phyloP scores from a whole-genome alignment of 2,329 filamentous ascomycete species.

The Spiromastix sp. region DNA sequence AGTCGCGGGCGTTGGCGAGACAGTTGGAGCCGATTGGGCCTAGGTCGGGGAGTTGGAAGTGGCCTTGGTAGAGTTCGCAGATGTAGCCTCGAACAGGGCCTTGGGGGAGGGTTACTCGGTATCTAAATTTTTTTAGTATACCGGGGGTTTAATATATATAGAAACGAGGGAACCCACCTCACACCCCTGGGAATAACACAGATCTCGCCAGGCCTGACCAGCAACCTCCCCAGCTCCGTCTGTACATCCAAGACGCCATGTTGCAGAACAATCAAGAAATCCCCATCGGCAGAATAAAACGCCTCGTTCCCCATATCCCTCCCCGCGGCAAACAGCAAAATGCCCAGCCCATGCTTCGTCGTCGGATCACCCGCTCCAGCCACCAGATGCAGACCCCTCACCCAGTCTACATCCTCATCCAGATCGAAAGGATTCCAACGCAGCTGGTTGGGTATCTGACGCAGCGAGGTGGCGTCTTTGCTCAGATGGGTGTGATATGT shows the following conservation, averaged over 20 bases:
- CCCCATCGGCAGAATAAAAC: conserved; percentile 77
- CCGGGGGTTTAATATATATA: background rate
- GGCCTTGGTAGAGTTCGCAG: conserved; percentile 62
- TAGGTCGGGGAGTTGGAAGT: conserved; percentile 61
- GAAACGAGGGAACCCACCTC: conserved; percentile 28
- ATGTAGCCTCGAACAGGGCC: conserved; percentile 62
- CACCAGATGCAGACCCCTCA: conserved; percentile 59
- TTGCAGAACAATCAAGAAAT: conserved; percentile 66
- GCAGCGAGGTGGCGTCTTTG: conserved; percentile 39
- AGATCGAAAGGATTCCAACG: conserved; percentile 72
- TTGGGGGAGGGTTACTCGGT: conserved; percentile 56
- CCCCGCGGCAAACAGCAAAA: conserved; percentile 70
- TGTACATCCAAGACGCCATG: conserved; percentile 64
- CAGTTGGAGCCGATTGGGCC: conserved; percentile 65
- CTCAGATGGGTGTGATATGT: conserved; percentile 37
- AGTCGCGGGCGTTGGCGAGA: conserved; percentile 66
- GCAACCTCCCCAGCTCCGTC: conserved; percentile 64
- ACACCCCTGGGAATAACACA: conserved; percentile 65
- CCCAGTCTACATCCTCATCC: conserved; percentile 58
- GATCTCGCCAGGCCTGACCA: conserved; percentile 71
- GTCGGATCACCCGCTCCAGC: conserved; percentile 72
- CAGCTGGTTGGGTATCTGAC: conserved; percentile 60
- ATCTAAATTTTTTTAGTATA: conserved; percentile 26
- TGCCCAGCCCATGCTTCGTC: conserved; percentile 67
- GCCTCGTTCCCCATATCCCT: conserved; percentile 68